Percentiles rank a stretch among this genome's conserved stretches.
These are phyloP conservation scores for Fraxinus americana DNA, from an alignment of 257 asterid genomes.

Conservation along the genomic window DNA sequence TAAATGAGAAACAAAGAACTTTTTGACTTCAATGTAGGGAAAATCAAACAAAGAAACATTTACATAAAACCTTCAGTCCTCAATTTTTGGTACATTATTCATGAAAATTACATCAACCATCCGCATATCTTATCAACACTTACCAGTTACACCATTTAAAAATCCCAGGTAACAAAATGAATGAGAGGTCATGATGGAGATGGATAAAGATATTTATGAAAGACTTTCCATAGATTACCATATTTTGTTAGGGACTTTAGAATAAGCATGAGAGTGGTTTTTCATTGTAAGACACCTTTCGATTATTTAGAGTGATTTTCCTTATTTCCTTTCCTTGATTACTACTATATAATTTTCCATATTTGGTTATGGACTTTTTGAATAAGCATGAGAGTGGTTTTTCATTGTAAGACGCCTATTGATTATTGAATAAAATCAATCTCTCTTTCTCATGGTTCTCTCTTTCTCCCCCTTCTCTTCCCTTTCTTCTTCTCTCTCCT, in stretches of 20 bases:
- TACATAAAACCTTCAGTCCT: background rate
- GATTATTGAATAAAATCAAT: background rate
- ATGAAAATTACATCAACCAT: background rate
- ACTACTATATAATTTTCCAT: too few species aligned
- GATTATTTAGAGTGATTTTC: background rate
- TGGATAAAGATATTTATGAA: background rate
- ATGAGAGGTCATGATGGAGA: background rate
- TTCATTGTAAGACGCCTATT: background rate
- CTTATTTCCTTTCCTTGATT: background rate
- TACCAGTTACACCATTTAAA: too few species aligned
- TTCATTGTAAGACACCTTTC: too few species aligned
- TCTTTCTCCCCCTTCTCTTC: background rate
- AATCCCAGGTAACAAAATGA: background rate
- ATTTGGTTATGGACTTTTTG: background rate
- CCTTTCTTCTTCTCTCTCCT: background rate
- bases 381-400: background rate
- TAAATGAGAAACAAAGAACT: background rate
- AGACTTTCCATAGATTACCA: background rate
- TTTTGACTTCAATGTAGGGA: background rate
- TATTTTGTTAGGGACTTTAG: too few species aligned
- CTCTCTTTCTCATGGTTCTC: background rate
- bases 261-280: too few species aligned
- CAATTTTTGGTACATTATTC: background rate
- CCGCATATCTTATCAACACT: background rate
- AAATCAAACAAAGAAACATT: background rate